A percentile compares a stretch with the other conserved stretches of the same genome.
These are phyloP conservation scores for Fusarium pilosicola DNA, from an alignment of 2,329 filamentous ascomycete species.

Conservation along the genomic window DNA sequence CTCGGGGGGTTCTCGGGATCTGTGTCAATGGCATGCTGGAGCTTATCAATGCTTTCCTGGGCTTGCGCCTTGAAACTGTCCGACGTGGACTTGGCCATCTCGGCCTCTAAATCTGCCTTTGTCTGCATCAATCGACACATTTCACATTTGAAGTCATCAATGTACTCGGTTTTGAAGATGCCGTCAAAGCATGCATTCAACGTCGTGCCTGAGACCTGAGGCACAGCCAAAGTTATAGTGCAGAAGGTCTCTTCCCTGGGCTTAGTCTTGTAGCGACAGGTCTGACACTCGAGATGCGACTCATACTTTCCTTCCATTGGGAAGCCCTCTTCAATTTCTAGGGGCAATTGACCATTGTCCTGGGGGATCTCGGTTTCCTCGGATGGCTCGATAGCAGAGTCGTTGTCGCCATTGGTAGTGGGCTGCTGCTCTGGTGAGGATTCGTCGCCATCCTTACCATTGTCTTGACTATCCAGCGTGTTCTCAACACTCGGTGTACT, in stretches of 20 bases:
- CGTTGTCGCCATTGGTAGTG: slow-evolving; percentile 13
- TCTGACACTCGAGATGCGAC: slow-evolving; percentile 93
- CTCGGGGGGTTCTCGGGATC: slow-evolving; percentile 83
- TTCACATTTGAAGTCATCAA: slow-evolving; percentile 97
- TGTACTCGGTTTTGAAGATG: slow-evolving; percentile 93
- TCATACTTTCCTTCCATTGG: slow-evolving; percentile 92
- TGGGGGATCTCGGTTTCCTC: slow-evolving; percentile 35
- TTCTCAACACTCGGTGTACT: slow-evolving; percentile 19
- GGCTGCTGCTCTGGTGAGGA: slow-evolving; percentile 21
- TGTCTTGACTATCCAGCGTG: slow-evolving; percentile 36
- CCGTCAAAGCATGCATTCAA: slow-evolving; percentile 91
- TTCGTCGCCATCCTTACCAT: slow-evolving; percentile 23
- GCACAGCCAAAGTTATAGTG: slow-evolving; percentile 90
- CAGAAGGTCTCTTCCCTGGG: slow-evolving; percentile 87
- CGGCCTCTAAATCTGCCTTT: slow-evolving; percentile 68
- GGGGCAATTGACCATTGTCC: slow-evolving; percentile 40
- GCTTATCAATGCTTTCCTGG: slow-evolving; percentile 68
- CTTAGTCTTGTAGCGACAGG: slow-evolving; percentile 89
- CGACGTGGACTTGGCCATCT: slow-evolving; percentile 65
- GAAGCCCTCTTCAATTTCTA: slow-evolving; percentile 75
- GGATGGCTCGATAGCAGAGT: slow-evolving; percentile 39
- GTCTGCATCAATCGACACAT: slow-evolving; percentile 89
- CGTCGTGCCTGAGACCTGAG: slow-evolving; percentile 81
- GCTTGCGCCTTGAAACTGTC: slow-evolving; percentile 62
- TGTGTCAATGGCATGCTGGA: slow-evolving; percentile 76